Percentiles rank a stretch among this genome's conserved stretches.
Evolutionary conservation across 2,329 filamentous ascomycete species (phyloP).

Genomic region (Colletotrichum salicis): DNA sequence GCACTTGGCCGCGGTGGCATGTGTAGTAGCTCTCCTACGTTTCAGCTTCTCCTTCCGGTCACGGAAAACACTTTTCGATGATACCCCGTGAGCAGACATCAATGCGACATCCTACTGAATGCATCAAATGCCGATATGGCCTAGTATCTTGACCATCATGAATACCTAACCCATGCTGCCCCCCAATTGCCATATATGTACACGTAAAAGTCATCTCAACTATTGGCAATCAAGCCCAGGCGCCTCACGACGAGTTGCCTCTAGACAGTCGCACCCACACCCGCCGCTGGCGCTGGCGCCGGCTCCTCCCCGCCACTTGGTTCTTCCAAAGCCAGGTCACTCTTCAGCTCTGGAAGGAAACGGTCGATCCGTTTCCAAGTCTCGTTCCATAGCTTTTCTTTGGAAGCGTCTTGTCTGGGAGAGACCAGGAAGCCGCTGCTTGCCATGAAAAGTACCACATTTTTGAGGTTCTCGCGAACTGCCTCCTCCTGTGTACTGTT

Average conservation of each 20-base stretch:
- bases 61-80: background rate
- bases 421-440: conserved; percentile 86
- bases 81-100: background rate
- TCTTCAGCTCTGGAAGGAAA: conserved; percentile 70
- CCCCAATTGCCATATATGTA: background rate
- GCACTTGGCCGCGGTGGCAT: background rate
- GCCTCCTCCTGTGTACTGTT: conserved; percentile 80
- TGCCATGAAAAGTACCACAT: conserved; percentile 94
- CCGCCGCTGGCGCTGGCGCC: background rate
- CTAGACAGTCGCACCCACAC: conserved; percentile 4
- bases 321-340: conserved; percentile 66
- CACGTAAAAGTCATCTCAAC: background rate
- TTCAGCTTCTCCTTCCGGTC: background rate
- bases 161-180: background rate
- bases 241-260: background rate
- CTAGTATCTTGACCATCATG: background rate
- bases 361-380: conserved; percentile 74
- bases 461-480: conserved; percentile 94
- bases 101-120: background rate
- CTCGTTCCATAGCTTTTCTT: conserved; percentile 69
- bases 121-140: background rate
- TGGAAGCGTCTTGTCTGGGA: conserved; percentile 66
- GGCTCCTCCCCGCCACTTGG: conserved; percentile 26
- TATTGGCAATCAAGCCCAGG: background rate
- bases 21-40: background rate